These are phyloP conservation scores for Penicillium herquei DNA, from an alignment of 495 filamentous ascomycete genomes.

Conservation along the genomic window DNA sequence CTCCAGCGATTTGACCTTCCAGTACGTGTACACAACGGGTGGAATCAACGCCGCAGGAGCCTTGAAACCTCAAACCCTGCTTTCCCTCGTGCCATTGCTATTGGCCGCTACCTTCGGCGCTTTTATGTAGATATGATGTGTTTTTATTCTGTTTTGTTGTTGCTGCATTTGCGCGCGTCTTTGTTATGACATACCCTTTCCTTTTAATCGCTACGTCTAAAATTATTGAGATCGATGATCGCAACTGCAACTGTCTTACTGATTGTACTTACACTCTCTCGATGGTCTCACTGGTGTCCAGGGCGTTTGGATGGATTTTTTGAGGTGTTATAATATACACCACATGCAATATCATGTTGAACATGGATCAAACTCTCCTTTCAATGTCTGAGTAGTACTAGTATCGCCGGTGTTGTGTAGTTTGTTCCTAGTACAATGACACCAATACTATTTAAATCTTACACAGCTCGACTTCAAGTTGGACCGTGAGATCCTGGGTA, in stretches of 20 bases:
- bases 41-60: conserved; percentile 42
- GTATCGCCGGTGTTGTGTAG: too few species aligned
- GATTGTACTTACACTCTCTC: neutral
- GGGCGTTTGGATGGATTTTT: neutral
- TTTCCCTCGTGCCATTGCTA: conserved; percentile 23
- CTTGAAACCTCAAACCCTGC: conserved; percentile 16
- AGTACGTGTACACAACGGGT: conserved; percentile 68
- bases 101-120: conserved; percentile 21
- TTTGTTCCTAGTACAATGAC: too few species aligned
- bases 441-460: too few species aligned
- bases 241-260: neutral
- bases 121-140: conserved; percentile 25
- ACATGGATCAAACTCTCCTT: neutral
- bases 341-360: neutral
- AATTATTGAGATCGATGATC: conserved; percentile 15
- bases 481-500: too few species aligned
- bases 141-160: conserved; percentile 1
- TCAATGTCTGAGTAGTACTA: neutral
- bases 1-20: conserved; percentile 68
- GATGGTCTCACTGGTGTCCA: neutral
- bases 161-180: conserved; percentile 17
- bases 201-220: conserved; percentile 11
- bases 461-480: too few species aligned
- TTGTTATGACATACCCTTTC: conserved; percentile 17
- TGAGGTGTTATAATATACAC: neutral